Evolutionary conservation across 768 basidiomycete species (phyloP).

Genomic region (Dentipellis sp.): DNA sequence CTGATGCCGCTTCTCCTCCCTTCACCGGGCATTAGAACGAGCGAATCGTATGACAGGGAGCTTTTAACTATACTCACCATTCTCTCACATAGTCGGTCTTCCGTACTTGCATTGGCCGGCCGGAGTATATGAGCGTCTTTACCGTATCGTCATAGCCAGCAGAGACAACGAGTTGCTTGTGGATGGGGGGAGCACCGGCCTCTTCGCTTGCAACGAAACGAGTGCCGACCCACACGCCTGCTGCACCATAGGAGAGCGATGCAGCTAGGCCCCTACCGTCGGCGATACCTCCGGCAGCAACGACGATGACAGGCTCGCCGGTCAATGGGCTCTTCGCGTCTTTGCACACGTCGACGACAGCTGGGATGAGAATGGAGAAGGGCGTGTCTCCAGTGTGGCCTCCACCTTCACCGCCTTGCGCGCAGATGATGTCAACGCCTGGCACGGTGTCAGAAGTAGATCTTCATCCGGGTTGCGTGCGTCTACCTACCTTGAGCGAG

Average conservation of each 20-base stretch:
- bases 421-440: conserved; percentile 89
- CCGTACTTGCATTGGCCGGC: conserved; percentile 74
- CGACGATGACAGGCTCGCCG: conserved; percentile 64
- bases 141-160: conserved; percentile 71
- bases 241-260: conserved; percentile 67
- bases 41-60: not conserved
- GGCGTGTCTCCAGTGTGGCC: conserved; percentile 83
- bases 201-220: conserved; percentile 79
- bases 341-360: conserved; percentile 73
- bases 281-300: conserved; percentile 80
- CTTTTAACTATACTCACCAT: conserved; percentile 36
- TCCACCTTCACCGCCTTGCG: conserved; percentile 82
- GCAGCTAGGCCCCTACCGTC: conserved; percentile 78
- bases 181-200: conserved; percentile 66
- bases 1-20: conserved; percentile 51
- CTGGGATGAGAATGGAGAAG: conserved; percentile 75
- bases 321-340: conserved; percentile 64
- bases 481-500: conserved; percentile 49
- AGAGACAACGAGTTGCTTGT: conserved; percentile 57
- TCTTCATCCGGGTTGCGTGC: not conserved
- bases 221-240: conserved; percentile 84
- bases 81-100: conserved; percentile 71
- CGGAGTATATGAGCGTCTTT: conserved; percentile 67
- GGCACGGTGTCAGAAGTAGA: not conserved
- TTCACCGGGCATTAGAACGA: conserved; percentile 15